Base-by-base conservation (phyloP, 306 rosid genomes). In the Cicer bijugum region DNA sequence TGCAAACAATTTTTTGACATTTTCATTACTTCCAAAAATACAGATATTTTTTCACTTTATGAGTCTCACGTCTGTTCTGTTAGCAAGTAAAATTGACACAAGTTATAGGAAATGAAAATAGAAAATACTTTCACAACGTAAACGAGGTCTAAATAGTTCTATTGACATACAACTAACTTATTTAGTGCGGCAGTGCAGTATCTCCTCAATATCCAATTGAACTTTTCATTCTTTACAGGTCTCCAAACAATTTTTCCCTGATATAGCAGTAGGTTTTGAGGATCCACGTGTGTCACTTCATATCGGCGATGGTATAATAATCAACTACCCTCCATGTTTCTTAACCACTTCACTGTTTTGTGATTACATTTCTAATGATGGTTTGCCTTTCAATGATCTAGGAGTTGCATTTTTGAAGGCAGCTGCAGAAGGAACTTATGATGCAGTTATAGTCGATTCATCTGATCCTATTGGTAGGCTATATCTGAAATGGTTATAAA, bases 371-470 rank as follows among this genome's bases (percentile, higher is more conserved):
- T 77, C 64, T 56, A 61, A 84, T 17, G 65, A 39, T 63, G 71
- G 48, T 16, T 35, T 83, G 48, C 78, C 52, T 69, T 33, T 80
- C 60, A 16, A 64, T 83, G 84, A 38, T 81, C 73, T 62, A 95
- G 99, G 99, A 68, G 99, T 91, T 61, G 99, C 93, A 39, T 95
- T 86, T 84, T 87, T 95, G 85, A 95, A 85, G 85, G 97, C 90
- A 74, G 97, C 67, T 77, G 83, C 96, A 4, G 86, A 86, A 82
- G 97, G 99, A 82, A 85, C 96, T 52, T 95, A 95, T 69, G 99
- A 95, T 83, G 97, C 97, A 33, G 44, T 95, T 50, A 91, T 95
- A 23, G 99, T 95, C 79, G 99, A 95, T 78, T 95, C 99, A 62
- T 95, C 99, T 7, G 99, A 95, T 46, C 99, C 99, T 28, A 90